phyloP scores from a whole-genome alignment of 352 stramenopile genomes.

The Phytophthora capsici region DNA sequence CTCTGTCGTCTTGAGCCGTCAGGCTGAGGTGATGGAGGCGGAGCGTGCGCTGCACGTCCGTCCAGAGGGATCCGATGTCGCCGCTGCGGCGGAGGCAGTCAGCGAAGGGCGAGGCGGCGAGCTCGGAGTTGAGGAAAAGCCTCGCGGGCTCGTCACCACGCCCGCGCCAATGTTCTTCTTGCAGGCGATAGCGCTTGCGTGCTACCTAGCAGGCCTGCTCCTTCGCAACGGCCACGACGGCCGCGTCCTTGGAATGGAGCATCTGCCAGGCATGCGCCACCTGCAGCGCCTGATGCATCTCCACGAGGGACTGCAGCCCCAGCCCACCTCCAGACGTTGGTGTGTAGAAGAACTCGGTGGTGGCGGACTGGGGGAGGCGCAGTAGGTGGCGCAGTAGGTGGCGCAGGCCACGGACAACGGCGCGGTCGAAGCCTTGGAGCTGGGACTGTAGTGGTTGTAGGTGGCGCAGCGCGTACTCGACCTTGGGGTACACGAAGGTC shows the following conservation, averaged over 20 bases:
- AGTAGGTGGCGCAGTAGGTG: slow-evolving; percentile 15
- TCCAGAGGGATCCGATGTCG: slow-evolving; percentile 17
- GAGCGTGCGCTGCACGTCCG: slow-evolving; percentile 11
- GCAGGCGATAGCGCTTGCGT: slow-evolving; percentile 13
- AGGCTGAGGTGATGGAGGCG: not conserved
- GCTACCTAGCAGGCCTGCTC: slow-evolving; percentile 9
- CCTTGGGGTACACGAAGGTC: slow-evolving; percentile 14
- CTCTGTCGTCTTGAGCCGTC: not conserved
- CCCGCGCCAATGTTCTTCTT: slow-evolving; percentile 15
- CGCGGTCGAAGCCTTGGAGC: slow-evolving; percentile 9
- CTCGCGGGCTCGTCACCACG: not conserved
- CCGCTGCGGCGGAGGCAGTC: not conserved
- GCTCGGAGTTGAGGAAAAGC: slow-evolving; percentile 12
- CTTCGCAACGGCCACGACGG: not conserved
- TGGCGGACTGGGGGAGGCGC: not conserved
- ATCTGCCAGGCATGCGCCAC: slow-evolving; percentile 26
- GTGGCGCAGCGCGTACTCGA: slow-evolving; percentile 15
- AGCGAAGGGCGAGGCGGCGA: slow-evolving; percentile 3
- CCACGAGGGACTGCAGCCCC: slow-evolving; percentile 7
- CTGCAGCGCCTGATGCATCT: slow-evolving; percentile 23
- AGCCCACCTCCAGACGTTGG: slow-evolving; percentile 12
- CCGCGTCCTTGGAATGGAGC: slow-evolving; percentile 10
- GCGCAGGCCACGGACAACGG: not conserved
- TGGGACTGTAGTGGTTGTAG: slow-evolving; percentile 1
- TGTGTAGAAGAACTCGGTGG: slow-evolving; percentile 19